Conservation (phyloP, 371 early-diverging fungal genomes). For the Mucor sp. region DNA sequence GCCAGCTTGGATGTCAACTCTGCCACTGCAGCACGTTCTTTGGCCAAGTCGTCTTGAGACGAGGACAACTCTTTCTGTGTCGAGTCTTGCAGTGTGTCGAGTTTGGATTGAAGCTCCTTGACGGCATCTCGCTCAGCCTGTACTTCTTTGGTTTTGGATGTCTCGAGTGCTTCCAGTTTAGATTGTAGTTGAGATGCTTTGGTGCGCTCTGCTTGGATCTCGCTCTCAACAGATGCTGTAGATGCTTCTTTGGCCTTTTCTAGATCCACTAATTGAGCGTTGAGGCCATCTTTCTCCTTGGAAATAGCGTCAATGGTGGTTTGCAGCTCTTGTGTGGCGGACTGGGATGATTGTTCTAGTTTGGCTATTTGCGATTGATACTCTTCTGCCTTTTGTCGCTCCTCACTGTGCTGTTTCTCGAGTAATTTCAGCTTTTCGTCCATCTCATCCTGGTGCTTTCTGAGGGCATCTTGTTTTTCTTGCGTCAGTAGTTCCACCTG, state of each 20-base stretch:
- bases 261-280: background rate
- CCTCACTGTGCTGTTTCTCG: background rate
- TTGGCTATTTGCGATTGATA: background rate
- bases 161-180: background rate
- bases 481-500: background rate
- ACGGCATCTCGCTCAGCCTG: background rate
- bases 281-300: background rate
- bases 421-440: background rate
- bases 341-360: background rate
- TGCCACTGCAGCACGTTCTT: background rate
- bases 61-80: background rate
- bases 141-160: background rate
- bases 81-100: background rate
- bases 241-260: background rate
- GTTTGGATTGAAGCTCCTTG: background rate
- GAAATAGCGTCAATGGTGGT: background rate
- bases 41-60: background rate
- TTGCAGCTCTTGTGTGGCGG: background rate
- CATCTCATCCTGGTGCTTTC: background rate
- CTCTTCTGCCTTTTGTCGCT: background rate
- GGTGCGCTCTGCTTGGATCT: conserved; percentile 6
- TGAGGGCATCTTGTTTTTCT: background rate
- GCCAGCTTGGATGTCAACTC: background rate
- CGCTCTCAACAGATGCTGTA: background rate
- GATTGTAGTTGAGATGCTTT: background rate